Conservation (phyloP, 1,139 yeast genomes). For the Kazachstania sp. region DNA sequence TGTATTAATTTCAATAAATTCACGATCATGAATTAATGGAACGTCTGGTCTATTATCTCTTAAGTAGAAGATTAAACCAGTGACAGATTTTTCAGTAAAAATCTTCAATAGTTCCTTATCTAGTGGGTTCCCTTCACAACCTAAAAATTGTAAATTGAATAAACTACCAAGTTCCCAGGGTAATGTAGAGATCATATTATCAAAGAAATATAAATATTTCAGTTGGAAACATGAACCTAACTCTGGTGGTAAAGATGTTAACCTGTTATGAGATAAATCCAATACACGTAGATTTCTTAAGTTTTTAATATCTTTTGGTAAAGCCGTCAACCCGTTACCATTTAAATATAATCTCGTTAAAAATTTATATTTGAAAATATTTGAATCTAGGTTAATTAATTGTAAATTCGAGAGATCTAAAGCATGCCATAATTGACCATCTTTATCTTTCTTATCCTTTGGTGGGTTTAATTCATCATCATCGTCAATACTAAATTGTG, state of each 20-base stretch:
- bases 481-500: constrained; percentile 55
- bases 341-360: constrained; percentile 79
- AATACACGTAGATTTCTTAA: constrained; percentile 71
- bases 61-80: constrained; percentile 67
- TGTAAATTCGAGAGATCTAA: constrained; percentile 91
- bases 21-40: constrained; percentile 61
- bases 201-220: constrained; percentile 77
- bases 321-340: constrained; percentile 63
- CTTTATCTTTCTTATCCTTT: constrained; percentile 51
- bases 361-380: constrained; percentile 73
- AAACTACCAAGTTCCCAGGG: constrained; percentile 85
- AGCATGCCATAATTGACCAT: constrained; percentile 85
- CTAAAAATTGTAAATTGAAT: constrained; percentile 76
- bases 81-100: constrained; percentile 75
- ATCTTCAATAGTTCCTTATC: constrained; percentile 57
- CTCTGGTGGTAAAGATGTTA: constrained; percentile 67
- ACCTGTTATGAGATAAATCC: constrained; percentile 73
- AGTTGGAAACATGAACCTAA: constrained; percentile 76
- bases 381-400: constrained; percentile 57
- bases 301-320: constrained; percentile 66
- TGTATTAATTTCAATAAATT: constrained; percentile 71
- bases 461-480: constrained; percentile 44
- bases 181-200: constrained; percentile 64
- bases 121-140: constrained; percentile 89
- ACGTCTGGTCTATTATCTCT: constrained; percentile 75